Percentiles rank a stretch among this genome's conserved stretches.
These are phyloP conservation scores for Margaritispora aquatica DNA, from an alignment of 495 filamentous ascomycete genomes.

Conservation along the genomic window DNA sequence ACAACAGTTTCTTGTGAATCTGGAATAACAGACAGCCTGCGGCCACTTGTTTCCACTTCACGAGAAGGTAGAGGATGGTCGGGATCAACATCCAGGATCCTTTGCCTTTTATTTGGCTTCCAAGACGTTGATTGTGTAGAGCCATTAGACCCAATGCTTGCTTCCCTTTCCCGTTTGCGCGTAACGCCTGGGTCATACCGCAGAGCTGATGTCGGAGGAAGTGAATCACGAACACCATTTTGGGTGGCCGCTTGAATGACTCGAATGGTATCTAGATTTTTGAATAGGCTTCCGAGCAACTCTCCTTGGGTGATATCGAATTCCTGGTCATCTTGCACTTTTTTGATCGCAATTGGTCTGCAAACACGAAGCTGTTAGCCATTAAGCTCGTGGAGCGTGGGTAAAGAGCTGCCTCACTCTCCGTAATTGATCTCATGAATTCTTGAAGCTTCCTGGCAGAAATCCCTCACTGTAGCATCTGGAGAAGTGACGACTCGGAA, in stretches of 20 bases:
- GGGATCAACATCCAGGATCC: conserved; percentile 14
- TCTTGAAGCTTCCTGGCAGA: conserved; percentile 20
- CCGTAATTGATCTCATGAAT: conserved; percentile 23
- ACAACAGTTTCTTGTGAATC: conserved; percentile 14
- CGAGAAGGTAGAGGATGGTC: conserved; percentile 20
- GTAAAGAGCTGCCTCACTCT: conserved; percentile 12
- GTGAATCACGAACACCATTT: conserved; percentile 16
- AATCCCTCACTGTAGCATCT: conserved; percentile 17
- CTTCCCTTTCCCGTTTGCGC: conserved; percentile 19
- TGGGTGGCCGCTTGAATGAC: conserved; percentile 16
- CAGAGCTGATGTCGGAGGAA: conserved; percentile 22
- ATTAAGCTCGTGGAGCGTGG: neutral
- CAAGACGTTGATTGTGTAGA: neutral
- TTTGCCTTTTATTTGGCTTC: conserved; percentile 20
- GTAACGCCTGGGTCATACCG: conserved; percentile 12
- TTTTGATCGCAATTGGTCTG: conserved; percentile 23
- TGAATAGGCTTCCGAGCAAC: conserved; percentile 18
- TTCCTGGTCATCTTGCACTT: conserved; percentile 23
- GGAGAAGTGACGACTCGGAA: conserved; percentile 20
- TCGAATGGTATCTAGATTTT: conserved; percentile 10
- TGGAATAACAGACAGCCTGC: conserved; percentile 8
- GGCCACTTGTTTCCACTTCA: conserved; percentile 2
- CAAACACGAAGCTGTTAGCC: neutral
- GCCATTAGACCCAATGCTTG: conserved; percentile 2
- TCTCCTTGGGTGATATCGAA: conserved; percentile 23